phyloP scores from a whole-genome alignment of 805 yeast genomes.

The Wickerhamiella spandovensis region DNA sequence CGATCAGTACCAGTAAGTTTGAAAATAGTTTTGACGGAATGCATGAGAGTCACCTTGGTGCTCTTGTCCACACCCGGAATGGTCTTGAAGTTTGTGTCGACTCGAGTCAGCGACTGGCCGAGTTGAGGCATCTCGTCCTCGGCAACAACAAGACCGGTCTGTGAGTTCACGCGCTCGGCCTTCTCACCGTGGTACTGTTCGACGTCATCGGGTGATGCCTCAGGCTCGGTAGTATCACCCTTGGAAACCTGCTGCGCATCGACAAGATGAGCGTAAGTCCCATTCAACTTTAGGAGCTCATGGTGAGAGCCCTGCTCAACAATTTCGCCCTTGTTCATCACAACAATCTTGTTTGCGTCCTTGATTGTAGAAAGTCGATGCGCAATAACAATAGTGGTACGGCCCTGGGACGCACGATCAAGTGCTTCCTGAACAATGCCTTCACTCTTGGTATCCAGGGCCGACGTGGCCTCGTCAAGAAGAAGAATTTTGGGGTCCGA shows the following conservation, averaged over 20 bases:
- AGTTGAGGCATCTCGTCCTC: slow-evolving; percentile 10
- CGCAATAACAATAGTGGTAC: slow-evolving; percentile 45
- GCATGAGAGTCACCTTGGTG: slow-evolving; percentile 3
- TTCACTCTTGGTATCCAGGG: slow-evolving; percentile 36
- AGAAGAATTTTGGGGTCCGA: slow-evolving; percentile 47
- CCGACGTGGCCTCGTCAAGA: slow-evolving; percentile 53
- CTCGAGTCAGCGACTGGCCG: slow-evolving; percentile 6
- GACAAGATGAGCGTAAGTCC: slow-evolving; percentile 24
- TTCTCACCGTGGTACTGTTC: background rate
- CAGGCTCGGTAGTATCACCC: background rate
- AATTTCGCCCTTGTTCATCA: slow-evolving; percentile 37
- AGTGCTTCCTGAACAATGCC: slow-evolving; percentile 31
- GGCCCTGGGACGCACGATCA: slow-evolving; percentile 23
- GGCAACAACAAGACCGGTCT: slow-evolving; percentile 10
- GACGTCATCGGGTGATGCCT: background rate
- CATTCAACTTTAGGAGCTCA: slow-evolving; percentile 23
- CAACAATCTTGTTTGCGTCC: slow-evolving; percentile 43
- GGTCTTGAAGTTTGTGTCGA: background rate
- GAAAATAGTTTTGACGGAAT: slow-evolving; percentile 13
- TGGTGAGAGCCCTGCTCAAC: slow-evolving; percentile 34
- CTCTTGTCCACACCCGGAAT: slow-evolving; percentile 16
- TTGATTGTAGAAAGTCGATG: slow-evolving; percentile 43
- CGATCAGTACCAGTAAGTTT: slow-evolving; percentile 19
- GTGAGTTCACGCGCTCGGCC: background rate
- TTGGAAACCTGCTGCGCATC: slow-evolving; percentile 24